Conservation (phyloP, 1,139 yeast genomes). For the Suhomyces maxii region DNA sequence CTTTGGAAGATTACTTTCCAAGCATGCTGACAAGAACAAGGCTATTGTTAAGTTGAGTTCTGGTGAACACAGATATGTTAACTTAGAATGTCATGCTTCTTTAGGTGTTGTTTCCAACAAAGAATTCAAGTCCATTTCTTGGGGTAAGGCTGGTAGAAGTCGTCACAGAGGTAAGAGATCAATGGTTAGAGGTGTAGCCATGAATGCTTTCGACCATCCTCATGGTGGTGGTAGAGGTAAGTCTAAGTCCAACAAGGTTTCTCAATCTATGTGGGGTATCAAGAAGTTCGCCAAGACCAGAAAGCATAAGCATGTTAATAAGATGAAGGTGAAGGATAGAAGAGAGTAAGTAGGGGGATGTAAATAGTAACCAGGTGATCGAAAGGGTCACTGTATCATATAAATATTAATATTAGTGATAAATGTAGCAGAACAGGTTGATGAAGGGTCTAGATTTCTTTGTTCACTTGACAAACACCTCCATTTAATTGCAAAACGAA, state of each 20-base stretch:
- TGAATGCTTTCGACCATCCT: conserved; percentile 98
- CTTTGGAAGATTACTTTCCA: conserved; percentile 84
- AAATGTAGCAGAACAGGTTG: neutral
- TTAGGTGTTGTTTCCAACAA: conserved; percentile 93
- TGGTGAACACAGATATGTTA: conserved; percentile 92
- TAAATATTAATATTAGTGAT: neutral
- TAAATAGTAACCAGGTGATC: conserved; percentile 3
- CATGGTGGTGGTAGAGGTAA: conserved; percentile 99
- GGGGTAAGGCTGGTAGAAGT: conserved; percentile 97
- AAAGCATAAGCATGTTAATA: conserved; percentile 81
- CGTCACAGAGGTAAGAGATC: conserved; percentile 95
- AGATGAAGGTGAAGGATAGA: conserved; percentile 83
- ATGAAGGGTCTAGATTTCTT: neutral
- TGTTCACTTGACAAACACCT: neutral
- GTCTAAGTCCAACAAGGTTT: conserved; percentile 90
- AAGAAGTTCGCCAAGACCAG: conserved; percentile 95
- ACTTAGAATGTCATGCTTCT: conserved; percentile 87
- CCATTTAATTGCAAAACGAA: neutral
- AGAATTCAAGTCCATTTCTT: conserved; percentile 83
- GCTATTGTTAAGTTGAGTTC: conserved; percentile 83
- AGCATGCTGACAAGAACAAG: conserved; percentile 65
- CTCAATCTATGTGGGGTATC: conserved; percentile 97
- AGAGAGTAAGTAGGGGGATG: conserved; percentile 15
- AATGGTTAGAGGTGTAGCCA: conserved; percentile 95
- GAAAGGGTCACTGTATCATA: neutral